Evolutionary conservation across 2,329 filamentous ascomycete genomes (phyloP), one percentile per base, ranked within the genome.

Genomic region (Lachnum nothofagi): DNA sequence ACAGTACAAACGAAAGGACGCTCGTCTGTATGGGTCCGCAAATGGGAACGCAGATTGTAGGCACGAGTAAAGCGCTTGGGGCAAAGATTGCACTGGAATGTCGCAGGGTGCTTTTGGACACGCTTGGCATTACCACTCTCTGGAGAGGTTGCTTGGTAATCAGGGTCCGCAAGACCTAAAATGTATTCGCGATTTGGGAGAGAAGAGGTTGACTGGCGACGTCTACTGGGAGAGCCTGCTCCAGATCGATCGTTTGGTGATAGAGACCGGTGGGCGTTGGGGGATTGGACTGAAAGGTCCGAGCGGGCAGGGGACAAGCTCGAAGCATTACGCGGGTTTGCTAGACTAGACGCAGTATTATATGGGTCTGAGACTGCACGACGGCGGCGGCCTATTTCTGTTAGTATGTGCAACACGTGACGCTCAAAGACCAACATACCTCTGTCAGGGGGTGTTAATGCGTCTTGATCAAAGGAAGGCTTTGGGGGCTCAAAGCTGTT

Each of bases 81-180:
- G 61, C 93, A 98, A 7, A 97, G 74, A 8, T 72, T 87, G 67
- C 93, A 98, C 65, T 97, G 91, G 70, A 97, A 98, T 0, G 91
- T 98, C 5, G 93, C 93, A 0, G 93, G 93, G 60, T 98, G 93
- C 65, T 98, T 98, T 67, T 98, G 93, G 1, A 89, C 83, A n/a
- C 93, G 83, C 66, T 93, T 94, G 5, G 81, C 65, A 49, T 76
- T 75, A 27, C 71, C 71, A 33, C 74, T 77, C 41, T 84, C 81
- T 38, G 72, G 72, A 10, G 78, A 72, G 4, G 79, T 77, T 20
- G 80, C 82, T 47, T 90, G 86, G 53, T 91, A 86, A 37, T 90
- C 85, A 0, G 91, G 91, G 66, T 96, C 89, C 9, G 90, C 91
- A 14, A 97, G 78, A 53, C 91, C 88, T 34, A 97, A 74, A n/a